phyloP scores from a whole-genome alignment of 129 eudicot species.

The Oenanthe sinensis region DNA sequence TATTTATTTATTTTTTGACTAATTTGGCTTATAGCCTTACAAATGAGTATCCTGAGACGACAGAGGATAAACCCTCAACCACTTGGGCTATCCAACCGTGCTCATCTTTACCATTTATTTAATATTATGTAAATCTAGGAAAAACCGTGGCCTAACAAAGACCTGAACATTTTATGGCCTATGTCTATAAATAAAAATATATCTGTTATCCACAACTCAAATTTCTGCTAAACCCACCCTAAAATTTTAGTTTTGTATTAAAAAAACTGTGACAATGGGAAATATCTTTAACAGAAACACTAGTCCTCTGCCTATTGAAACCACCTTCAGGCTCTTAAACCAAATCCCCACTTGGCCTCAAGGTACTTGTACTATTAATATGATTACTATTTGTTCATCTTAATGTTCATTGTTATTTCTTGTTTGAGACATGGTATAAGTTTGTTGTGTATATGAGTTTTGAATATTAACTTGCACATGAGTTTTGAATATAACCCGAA shows the following conservation, averaged over 20 bases:
- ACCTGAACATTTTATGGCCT: neutral
- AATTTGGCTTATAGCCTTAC: too few relatives aligned
- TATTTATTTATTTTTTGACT: too few relatives aligned
- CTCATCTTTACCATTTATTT: too few relatives aligned
- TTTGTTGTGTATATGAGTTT: too few relatives aligned
- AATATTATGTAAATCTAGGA: neutral
- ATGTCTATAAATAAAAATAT: neutral
- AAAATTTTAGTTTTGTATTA: too few relatives aligned
- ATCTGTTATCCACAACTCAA: neutral
- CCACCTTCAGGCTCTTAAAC: constrained; percentile 55
- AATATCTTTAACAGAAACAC: constrained; percentile 21
- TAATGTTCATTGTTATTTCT: neutral
- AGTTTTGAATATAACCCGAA: too few relatives aligned
- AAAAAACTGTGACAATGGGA: neutral
- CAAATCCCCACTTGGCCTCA: constrained; percentile 55
- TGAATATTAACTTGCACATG: too few relatives aligned
- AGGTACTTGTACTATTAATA: constrained; percentile 18
- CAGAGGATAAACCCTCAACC: too few relatives aligned
- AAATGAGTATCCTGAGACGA: too few relatives aligned
- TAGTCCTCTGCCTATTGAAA: constrained; percentile 45
- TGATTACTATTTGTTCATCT: neutral
- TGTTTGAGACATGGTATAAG: too few relatives aligned
- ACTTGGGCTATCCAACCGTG: too few relatives aligned
- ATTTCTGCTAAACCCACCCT: too few relatives aligned
- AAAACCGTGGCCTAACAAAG: neutral